Percentiles rank a stretch among this genome's conserved stretches.
Evolutionary conservation across 768 basidiomycete genomes (phyloP).

Genomic region (Astraeus odoratus): DNA sequence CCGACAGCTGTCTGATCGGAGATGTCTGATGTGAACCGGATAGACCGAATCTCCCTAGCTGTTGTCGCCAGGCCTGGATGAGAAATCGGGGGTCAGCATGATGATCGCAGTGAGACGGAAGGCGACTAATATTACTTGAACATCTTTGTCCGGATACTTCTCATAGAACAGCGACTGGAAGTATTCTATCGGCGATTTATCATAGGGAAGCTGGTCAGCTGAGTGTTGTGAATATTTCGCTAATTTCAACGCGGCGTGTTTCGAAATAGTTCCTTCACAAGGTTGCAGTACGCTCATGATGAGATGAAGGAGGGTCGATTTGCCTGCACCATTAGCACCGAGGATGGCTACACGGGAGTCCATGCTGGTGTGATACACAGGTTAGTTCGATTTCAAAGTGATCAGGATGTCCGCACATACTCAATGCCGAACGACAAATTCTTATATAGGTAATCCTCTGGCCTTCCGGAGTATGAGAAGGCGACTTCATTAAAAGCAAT

Average conservation of each 20-base stretch:
- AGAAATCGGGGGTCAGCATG: constrained; percentile 4
- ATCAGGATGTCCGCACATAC: constrained; percentile 38
- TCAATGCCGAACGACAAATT: constrained; percentile 96
- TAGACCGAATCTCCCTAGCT: constrained; percentile 93
- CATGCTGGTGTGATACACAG: constrained; percentile 48
- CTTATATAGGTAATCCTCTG: constrained; percentile 81
- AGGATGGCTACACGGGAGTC: constrained; percentile 94
- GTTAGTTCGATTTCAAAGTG: constrained; percentile 5
- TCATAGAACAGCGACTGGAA: constrained; percentile 73
- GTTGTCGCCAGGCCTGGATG: constrained; percentile 81
- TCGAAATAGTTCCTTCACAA: constrained; percentile 77
- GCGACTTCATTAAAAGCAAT: constrained; percentile 94
- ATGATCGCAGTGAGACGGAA: constrained; percentile 5
- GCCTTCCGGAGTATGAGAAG: constrained; percentile 91
- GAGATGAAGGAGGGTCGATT: constrained; percentile 86
- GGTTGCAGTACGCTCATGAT: constrained; percentile 82
- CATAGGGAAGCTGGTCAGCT: constrained; percentile 96
- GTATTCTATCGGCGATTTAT: constrained; percentile 86
- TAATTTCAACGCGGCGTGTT: constrained; percentile 86
- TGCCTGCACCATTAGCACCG: constrained; percentile 93
- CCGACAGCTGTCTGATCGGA: constrained; percentile 91
- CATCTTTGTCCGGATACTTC: constrained; percentile 93
- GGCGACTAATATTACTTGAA: constrained; percentile 36
- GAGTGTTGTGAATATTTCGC: constrained; percentile 99
- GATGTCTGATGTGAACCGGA: constrained; percentile 90